Conservation (phyloP, 1,284 basidiomycete species). For the Malassezia slooffiae region DNA sequence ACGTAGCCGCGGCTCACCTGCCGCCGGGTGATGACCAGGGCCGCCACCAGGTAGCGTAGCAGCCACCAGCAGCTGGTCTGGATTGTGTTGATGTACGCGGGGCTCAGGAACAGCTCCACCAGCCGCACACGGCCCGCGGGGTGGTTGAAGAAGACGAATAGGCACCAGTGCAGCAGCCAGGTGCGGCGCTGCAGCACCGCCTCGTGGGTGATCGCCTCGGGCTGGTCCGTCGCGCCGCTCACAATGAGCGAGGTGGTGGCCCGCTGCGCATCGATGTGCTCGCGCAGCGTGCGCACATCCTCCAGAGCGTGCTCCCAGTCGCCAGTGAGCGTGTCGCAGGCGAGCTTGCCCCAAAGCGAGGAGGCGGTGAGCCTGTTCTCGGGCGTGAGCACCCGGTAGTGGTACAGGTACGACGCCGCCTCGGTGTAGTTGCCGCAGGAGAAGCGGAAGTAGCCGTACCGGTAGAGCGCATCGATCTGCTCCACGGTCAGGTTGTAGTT, state of each 20-base stretch:
- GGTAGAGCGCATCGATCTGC: slow-evolving; percentile 90
- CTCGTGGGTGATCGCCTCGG: slow-evolving; percentile 49
- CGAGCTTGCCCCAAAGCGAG: slow-evolving; percentile 95
- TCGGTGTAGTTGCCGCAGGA: slow-evolving; percentile 91
- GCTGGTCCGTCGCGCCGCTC: neutral
- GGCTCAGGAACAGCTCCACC: slow-evolving; percentile 88
- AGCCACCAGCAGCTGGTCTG: slow-evolving; percentile 93
- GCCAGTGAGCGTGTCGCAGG: slow-evolving; percentile 85
- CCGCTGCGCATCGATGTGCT: slow-evolving; percentile 61
- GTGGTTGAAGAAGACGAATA: slow-evolving; percentile 98
- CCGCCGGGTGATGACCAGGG: slow-evolving; percentile 81
- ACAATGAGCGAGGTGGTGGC: slow-evolving; percentile 15
- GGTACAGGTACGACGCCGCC: slow-evolving; percentile 93
- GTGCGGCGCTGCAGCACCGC: slow-evolving; percentile 79
- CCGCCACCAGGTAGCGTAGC: slow-evolving; percentile 82
- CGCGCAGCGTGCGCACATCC: slow-evolving; percentile 84
- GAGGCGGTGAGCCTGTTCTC: slow-evolving; percentile 83
- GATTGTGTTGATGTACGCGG: slow-evolving; percentile 94
- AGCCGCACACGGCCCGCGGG: slow-evolving; percentile 80
- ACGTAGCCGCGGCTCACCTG: slow-evolving; percentile 33
- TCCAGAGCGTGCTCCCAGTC: slow-evolving; percentile 86
- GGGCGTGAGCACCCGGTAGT: slow-evolving; percentile 92
- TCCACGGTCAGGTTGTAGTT: slow-evolving; percentile 86
- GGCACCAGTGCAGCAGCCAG: slow-evolving; percentile 94
- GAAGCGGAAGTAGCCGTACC: slow-evolving; percentile 96